Percentiles rank a stretch among this genome's conserved stretches.
Conservation (phyloP, 306 rosid genomes). For the Vachellia collinsii region DNA sequence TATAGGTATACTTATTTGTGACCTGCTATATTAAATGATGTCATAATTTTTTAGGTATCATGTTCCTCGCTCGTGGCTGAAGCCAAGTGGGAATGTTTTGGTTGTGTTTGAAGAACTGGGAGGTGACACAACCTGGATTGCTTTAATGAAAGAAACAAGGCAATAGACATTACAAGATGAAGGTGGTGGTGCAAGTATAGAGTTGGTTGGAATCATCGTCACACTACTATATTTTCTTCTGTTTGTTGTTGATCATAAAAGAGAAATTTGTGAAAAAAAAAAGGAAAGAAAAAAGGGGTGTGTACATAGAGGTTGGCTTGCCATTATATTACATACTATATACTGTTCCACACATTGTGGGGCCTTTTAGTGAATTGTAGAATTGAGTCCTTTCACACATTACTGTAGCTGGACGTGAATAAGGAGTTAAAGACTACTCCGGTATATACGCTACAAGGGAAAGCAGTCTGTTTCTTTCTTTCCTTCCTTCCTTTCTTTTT, state of each 20-base stretch:
- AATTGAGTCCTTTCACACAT: constrained; percentile 37
- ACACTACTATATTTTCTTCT: constrained; percentile 10
- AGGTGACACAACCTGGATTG: constrained; percentile 77
- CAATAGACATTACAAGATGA: constrained; percentile 28
- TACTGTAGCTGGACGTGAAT: constrained; percentile 11
- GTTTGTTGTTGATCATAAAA: constrained; percentile 1
- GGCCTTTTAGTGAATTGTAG: constrained; percentile 38
- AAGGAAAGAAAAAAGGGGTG: constrained; percentile 4
- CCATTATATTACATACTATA: constrained; percentile 25
- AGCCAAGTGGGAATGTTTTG: constrained; percentile 66
- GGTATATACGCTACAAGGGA: not conserved
- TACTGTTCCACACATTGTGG: constrained; percentile 43
- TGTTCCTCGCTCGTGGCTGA: constrained; percentile 90
- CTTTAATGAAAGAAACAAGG: constrained; percentile 66
- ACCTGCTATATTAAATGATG: not conserved
- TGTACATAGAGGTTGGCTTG: constrained; percentile 46
- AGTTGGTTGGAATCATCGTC: constrained; percentile 20
- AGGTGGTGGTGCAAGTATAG: not conserved
- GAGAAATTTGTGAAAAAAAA: constrained; percentile 31
- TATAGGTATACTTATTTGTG: not conserved
- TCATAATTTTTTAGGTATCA: constrained; percentile 72
- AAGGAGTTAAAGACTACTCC: constrained; percentile 33
- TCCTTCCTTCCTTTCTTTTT: not conserved
- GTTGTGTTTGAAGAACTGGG: constrained; percentile 96
- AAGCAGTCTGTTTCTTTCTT: constrained; percentile 11